These are phyloP conservation scores for Globisporangium paddicum DNA, from an alignment of 352 stramenopile species.

Conservation along the genomic window DNA sequence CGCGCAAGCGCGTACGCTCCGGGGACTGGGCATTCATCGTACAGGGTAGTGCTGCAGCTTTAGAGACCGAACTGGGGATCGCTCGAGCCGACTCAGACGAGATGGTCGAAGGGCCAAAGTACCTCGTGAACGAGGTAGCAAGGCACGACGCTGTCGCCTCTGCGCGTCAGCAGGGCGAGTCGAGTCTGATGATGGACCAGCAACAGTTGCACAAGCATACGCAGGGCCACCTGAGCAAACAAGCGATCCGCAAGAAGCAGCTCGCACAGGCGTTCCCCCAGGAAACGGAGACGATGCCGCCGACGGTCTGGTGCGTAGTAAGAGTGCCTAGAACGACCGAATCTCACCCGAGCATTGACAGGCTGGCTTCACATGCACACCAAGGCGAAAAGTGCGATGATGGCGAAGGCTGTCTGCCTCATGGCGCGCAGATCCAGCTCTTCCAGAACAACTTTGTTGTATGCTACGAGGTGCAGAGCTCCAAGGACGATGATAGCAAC, in stretches of 20 bases:
- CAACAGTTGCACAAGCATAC: background rate
- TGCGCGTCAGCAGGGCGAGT: background rate
- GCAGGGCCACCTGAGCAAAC: constrained; percentile 1
- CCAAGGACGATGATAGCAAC: background rate
- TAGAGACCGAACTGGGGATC: constrained; percentile 8
- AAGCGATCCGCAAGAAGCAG: constrained; percentile 12
- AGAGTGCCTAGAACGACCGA: background rate
- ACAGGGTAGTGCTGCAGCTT: constrained; percentile 15
- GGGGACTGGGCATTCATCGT: constrained; percentile 31
- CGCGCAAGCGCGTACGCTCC: constrained; percentile 16
- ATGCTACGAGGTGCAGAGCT: constrained; percentile 17
- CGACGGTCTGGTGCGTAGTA: constrained; percentile 15
- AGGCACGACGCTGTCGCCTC: background rate
- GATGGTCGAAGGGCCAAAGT: constrained; percentile 5
- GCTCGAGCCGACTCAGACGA: constrained; percentile 16
- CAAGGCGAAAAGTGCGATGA: background rate
- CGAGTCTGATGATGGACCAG: background rate
- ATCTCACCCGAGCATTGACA: background rate
- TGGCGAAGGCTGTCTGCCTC: constrained; percentile 11
- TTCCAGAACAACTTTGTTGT: constrained; percentile 18
- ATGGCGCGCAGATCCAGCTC: constrained; percentile 12
- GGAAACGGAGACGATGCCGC: constrained; percentile 7
- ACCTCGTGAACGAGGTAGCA: constrained; percentile 1
- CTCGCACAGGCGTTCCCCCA: constrained; percentile 3
- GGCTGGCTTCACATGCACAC: background rate